A percentile compares a stretch with the other conserved stretches of the same genome.
These are phyloP conservation scores for Testicularia cyperi DNA, from an alignment of 1,284 basidiomycete genomes.

Conservation along the genomic window DNA sequence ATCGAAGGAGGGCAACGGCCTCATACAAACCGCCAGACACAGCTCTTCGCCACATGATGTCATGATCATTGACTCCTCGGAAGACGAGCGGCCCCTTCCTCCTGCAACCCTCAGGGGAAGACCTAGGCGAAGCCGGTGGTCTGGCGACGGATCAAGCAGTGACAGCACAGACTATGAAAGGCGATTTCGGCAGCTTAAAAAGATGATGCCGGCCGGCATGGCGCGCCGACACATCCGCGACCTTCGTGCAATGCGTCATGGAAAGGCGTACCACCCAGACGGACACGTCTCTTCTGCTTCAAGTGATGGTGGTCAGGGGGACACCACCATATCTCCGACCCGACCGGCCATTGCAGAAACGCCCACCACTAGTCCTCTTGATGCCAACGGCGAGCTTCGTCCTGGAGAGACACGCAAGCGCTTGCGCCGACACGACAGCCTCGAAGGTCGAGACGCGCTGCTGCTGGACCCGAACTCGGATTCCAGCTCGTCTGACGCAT, in stretches of 20 bases:
- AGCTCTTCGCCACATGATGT: not conserved
- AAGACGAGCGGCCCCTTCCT: conserved; percentile 16
- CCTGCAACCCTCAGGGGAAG: not conserved
- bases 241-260: conserved; percentile 53
- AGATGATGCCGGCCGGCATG: conserved; percentile 56
- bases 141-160: conserved; percentile 22
- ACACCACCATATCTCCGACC: not conserved
- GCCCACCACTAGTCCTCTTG: conserved; percentile 4
- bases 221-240: conserved; percentile 56
- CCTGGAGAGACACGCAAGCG: conserved; percentile 44
- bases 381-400: conserved; percentile 13
- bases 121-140: conserved; percentile 30
- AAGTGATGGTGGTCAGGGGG: not conserved
- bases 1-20: too few species aligned
- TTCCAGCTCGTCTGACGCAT: conserved; percentile 12
- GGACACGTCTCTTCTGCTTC: conserved; percentile 37
- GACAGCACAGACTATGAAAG: conserved; percentile 54
- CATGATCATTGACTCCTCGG: conserved; percentile 18
- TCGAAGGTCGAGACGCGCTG: conserved; percentile 15
- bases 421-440: conserved; percentile 20
- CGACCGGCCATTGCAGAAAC: not conserved
- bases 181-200: conserved; percentile 51
- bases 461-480: conserved; percentile 36
- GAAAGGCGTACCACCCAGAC: conserved; percentile 50
- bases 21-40: too few species aligned